A percentile compares a stretch with the other conserved stretches of the same genome.
These are phyloP conservation scores for Schizopora paradoxa DNA, from an alignment of 1,284 basidiomycete genomes.

Conservation along the genomic window DNA sequence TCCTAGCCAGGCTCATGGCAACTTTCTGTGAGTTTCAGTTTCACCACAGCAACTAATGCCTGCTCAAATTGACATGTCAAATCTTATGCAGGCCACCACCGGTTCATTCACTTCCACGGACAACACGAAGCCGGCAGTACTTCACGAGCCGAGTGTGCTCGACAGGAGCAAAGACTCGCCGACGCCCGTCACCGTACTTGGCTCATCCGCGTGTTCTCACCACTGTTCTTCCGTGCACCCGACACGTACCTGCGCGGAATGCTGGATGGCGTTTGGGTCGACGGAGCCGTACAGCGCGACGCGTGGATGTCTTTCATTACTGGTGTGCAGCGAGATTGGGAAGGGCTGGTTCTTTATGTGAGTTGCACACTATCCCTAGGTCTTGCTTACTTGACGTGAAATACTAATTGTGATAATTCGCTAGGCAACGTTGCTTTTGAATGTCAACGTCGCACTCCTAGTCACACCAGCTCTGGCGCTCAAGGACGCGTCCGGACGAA, in stretches of 20 bases:
- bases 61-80: not conserved
- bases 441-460: slow-evolving; percentile 40
- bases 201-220: slow-evolving; percentile 30
- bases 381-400: not conserved
- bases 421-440: slow-evolving; percentile 40
- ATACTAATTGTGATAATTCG: not conserved
- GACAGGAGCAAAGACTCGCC: too few species aligned
- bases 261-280: slow-evolving; percentile 39
- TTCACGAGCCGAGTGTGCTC: slow-evolving; percentile 39
- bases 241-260: slow-evolving; percentile 34
- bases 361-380: slow-evolving; percentile 8
- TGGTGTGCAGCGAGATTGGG: slow-evolving; percentile 29
- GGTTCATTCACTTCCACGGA: slow-evolving; percentile 48
- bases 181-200: slow-evolving; percentile 27
- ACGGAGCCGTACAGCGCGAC: slow-evolving; percentile 25
- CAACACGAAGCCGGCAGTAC: slow-evolving; percentile 46
- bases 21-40: slow-evolving; percentile 2
- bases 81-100: slow-evolving; percentile 32
- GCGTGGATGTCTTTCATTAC: slow-evolving; percentile 31
- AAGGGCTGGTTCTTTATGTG: slow-evolving; percentile 32
- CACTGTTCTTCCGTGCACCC: slow-evolving; percentile 40
- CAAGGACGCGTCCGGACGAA: slow-evolving; percentile 16
- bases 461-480: slow-evolving; percentile 38
- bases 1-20: slow-evolving; percentile 42
- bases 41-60: not conserved